These are phyloP conservation scores for Cladosporium velox DNA, from an alignment of 2,329 filamentous ascomycete species.

Conservation along the genomic window DNA sequence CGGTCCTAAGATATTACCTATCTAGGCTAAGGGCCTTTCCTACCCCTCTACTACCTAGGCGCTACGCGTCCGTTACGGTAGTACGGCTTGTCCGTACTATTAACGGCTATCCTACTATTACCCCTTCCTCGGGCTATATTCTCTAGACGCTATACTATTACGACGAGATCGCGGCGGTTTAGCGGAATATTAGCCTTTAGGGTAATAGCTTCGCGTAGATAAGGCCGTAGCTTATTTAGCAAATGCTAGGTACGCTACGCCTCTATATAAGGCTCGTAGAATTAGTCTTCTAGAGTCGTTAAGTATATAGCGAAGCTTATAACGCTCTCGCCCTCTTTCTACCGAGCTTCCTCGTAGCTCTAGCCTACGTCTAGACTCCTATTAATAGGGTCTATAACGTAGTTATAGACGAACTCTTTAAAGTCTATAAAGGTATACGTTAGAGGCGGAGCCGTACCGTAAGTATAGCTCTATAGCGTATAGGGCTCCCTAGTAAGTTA, in stretches of 20 bases:
- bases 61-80: too few species aligned
- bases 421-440: too few species aligned
- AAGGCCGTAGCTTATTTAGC: neutral
- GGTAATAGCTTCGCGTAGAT: neutral
- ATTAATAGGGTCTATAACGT: too few species aligned
- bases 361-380: too few species aligned
- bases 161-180: neutral
- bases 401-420: too few species aligned
- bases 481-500: too few species aligned
- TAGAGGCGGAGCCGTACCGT: too few species aligned
- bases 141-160: neutral
- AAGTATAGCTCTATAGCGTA: too few species aligned
- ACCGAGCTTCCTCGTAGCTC: too few species aligned
- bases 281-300: neutral
- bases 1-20: neutral
- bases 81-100: too few species aligned
- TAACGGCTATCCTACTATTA: neutral
- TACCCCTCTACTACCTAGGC: neutral
- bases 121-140: neutral
- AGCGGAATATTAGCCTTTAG: neutral
- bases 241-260: neutral
- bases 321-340: neutral
- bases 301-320: neutral
- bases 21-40: neutral
- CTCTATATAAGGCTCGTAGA: neutral